Evolutionary conservation across 1,139 yeast species (phyloP).

Genomic region (Candida glucosophila): DNA sequence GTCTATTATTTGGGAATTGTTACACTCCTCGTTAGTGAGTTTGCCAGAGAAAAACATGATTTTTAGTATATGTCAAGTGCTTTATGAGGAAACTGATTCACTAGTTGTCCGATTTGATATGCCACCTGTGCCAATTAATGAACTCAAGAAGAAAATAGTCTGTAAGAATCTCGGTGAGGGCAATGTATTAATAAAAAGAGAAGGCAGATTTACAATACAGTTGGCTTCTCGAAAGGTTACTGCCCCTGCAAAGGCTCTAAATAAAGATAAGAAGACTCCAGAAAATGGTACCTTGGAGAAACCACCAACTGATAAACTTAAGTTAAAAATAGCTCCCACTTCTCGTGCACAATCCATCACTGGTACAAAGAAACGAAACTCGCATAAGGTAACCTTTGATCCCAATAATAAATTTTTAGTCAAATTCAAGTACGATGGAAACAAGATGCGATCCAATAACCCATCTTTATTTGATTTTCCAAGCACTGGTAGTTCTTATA

Average conservation of each 20-base stretch:
- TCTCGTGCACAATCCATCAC: too few relatives aligned
- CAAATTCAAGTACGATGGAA: too few relatives aligned
- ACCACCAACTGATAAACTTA: too few relatives aligned
- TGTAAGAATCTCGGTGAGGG: constrained; percentile 46
- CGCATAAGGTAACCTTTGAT: too few relatives aligned
- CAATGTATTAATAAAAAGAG: constrained; percentile 32
- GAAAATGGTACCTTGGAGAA: too few relatives aligned
- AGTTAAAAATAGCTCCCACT: too few relatives aligned
- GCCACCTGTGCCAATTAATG: constrained; percentile 48
- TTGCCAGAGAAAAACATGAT: constrained; percentile 54
- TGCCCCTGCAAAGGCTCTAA: background rate
- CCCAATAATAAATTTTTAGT: too few relatives aligned
- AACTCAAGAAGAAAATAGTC: constrained; percentile 48
- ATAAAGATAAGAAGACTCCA: too few relatives aligned
- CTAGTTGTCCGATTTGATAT: constrained; percentile 52
- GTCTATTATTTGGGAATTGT: constrained; percentile 57
- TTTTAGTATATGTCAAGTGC: constrained; percentile 56
- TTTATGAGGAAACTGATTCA: constrained; percentile 58
- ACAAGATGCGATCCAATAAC: too few relatives aligned
- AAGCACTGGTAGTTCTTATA: too few relatives aligned
- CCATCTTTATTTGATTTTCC: too few relatives aligned
- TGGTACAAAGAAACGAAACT: too few relatives aligned
- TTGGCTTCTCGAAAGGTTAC: constrained; percentile 16
- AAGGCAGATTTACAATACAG: constrained; percentile 39
- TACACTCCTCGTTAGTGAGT: constrained; percentile 53